These are phyloP conservation scores for Claviceps monticola DNA, from an alignment of 2,329 filamentous ascomycete genomes.

Conservation along the genomic window DNA sequence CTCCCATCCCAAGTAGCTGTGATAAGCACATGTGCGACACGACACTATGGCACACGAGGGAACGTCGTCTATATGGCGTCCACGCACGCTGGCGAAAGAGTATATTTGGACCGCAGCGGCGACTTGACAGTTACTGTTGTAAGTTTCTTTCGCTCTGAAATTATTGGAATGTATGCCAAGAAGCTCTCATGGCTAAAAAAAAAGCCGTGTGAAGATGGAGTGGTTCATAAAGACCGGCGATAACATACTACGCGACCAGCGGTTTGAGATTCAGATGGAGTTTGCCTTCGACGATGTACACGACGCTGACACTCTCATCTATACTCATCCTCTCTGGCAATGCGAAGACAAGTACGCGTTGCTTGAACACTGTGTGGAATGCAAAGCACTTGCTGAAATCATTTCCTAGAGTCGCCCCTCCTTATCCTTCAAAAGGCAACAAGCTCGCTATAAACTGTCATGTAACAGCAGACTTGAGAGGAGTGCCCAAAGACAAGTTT, in stretches of 20 bases:
- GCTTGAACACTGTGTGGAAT: too few species aligned
- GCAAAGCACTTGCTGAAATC: background rate
- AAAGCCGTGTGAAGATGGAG: background rate
- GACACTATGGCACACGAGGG: background rate
- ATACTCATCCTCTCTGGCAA: too few species aligned
- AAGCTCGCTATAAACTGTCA: background rate
- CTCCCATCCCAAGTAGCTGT: background rate
- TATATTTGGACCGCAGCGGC: background rate
- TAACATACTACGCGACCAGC: background rate
- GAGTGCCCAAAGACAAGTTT: background rate
- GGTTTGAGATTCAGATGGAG: background rate
- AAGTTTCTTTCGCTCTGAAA: background rate
- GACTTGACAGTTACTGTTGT: background rate
- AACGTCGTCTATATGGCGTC: background rate
- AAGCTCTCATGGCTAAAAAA: background rate
- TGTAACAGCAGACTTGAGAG: background rate
- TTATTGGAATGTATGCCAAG: background rate
- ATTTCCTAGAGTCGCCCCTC: background rate
- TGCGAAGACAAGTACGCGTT: too few species aligned
- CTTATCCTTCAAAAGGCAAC: background rate
- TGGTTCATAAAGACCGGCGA: constrained; percentile 1
- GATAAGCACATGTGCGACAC: background rate
- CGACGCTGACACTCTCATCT: too few species aligned
- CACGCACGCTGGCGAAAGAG: background rate
- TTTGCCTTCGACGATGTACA: background rate